Conservation (phyloP, 805 yeast species). For the Debaryomyces prosopidis region DNA sequence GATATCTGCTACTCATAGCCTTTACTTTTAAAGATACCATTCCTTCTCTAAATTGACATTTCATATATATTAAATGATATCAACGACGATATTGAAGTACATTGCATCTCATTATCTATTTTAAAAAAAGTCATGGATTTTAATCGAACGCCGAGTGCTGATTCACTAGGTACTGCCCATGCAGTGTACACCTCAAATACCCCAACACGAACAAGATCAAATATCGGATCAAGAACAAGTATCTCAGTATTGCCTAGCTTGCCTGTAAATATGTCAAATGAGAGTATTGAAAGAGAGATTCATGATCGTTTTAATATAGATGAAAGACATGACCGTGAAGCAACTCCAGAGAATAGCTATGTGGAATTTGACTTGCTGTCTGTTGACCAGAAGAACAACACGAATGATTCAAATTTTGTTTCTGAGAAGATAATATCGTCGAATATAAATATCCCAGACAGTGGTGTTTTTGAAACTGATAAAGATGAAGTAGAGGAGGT, state of each 20-base stretch:
- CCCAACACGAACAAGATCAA: neutral
- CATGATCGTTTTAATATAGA: neutral
- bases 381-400: neutral
- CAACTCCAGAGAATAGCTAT: constrained; percentile 16
- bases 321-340: neutral
- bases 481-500: neutral
- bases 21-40: too few relatives aligned
- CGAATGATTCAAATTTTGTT: neutral
- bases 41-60: too few relatives aligned
- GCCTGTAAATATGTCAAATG: constrained; percentile 9
- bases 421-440: constrained; percentile 6
- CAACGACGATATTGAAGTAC: neutral
- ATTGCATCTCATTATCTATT: neutral
- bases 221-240: constrained; percentile 18
- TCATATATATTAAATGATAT: too few relatives aligned
- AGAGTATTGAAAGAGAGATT: neutral
- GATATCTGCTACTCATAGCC: too few relatives aligned
- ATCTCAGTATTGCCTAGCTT: constrained; percentile 22
- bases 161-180: neutral
- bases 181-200: neutral
- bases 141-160: neutral
- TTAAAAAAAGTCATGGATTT: neutral
- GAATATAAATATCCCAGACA: neutral
- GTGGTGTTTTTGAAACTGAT: neutral
- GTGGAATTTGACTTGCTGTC: constrained; percentile 32